Evolutionary conservation across 306 rosid species (phyloP), one percentile per base, ranked within the genome.

Genomic region (Morella rubra): DNA sequence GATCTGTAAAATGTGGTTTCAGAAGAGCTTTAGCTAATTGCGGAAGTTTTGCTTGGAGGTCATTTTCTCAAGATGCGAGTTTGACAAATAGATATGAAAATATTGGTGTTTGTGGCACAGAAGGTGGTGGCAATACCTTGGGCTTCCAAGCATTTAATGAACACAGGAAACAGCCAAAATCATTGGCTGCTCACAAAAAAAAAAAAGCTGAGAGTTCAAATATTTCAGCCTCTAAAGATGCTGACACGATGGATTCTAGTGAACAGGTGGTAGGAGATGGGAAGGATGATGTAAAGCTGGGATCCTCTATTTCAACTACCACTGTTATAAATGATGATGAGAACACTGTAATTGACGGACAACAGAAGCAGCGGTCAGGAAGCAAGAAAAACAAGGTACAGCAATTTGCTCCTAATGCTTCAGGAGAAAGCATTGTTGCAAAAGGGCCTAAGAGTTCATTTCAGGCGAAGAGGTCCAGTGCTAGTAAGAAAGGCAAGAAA

Each of bases 351-450:
- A 77, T 79, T 41, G 69, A 59, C 9, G 81, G 41, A 11, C 77
- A 84, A 74, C 89, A 79, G 78, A 90, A 80, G 81, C 58, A 67
- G 73, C 72, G 32, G 72, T 47, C 76, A 2, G 37, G 65, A 80
- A 84, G 81, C 81, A 92, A 89, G 83, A 92, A 89, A 77, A 82
- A 52, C 20, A 79, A 68, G 56, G 85, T 69, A 58, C 69, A 82
- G 65, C 15, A 49, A 41, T 73, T 82, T 77, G 81, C 80, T 22
- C 54, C 77, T 19, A 67, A 53, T 78, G 77, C 77, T 42, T 8
- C 54, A 6, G 74, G 74, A 47, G 79, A 75, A 73, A 89, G 59
- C 45, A 82, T 69, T 71, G 84, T 18, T 2, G 76, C 77, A 44
- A 50, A 77, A 72, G 85, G 56, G 80, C 71, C 81, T 68, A 73